A percentile compares a stretch with the other conserved stretches of the same genome.
These are phyloP conservation scores for Tetradesmus obliquus DNA, from an alignment of 139 green algal genomes.

Conservation along the genomic window DNA sequence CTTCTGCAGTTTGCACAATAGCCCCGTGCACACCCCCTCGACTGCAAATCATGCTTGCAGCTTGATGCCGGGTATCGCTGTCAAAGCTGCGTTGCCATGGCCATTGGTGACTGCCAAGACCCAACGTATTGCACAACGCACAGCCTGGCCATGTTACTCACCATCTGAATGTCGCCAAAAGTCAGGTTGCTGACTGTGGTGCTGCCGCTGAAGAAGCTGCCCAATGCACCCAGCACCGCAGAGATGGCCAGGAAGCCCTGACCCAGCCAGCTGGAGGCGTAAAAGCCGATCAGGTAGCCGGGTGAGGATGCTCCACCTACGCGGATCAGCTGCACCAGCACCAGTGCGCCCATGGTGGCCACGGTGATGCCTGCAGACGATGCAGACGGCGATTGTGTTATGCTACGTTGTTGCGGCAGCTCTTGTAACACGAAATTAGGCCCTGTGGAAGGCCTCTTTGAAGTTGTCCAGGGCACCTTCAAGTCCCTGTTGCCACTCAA, in stretches of 20 bases:
- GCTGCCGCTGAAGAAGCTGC: conserved; percentile 57
- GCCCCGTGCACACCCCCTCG: background rate
- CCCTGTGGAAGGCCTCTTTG: too few species aligned
- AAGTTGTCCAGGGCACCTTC: too few species aligned
- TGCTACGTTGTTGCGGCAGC: too few species aligned
- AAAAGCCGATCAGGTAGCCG: conserved; percentile 60
- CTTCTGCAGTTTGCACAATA: background rate
- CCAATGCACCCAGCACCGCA: conserved; percentile 51
- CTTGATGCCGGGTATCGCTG: too few species aligned
- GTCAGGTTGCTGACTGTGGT: conserved; percentile 59
- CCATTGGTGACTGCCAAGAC: background rate
- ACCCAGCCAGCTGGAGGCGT: conserved; percentile 40
- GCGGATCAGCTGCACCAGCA: conserved; percentile 52
- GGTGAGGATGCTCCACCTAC: conserved; percentile 39
- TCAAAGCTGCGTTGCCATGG: background rate
- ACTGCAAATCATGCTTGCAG: background rate
- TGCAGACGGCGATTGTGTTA: background rate
- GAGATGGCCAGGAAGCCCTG: conserved; percentile 54
- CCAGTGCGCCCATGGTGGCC: conserved; percentile 43
- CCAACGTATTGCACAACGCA: background rate
- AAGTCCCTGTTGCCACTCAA: too few species aligned
- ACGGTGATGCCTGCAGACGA: conserved; percentile 38
- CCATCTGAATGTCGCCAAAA: conserved; percentile 59
- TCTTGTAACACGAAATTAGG: too few species aligned
- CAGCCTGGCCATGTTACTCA: background rate